These are phyloP conservation scores for Apodospora peruviana DNA, from an alignment of 495 filamentous ascomycete species.

Conservation along the genomic window DNA sequence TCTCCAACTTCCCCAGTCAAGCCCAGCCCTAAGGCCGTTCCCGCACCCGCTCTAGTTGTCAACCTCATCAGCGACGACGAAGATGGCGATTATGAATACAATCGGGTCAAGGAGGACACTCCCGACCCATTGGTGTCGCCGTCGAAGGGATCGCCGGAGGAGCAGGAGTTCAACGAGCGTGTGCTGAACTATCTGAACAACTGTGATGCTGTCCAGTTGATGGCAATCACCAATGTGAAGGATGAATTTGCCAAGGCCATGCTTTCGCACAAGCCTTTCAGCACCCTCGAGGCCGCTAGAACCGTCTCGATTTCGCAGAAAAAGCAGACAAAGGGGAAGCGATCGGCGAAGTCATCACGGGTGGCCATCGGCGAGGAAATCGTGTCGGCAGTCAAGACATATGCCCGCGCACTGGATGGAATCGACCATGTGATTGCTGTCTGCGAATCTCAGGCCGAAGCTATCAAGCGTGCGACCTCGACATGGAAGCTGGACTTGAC, in stretches of 20 bases:
- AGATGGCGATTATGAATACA: slow-evolving; percentile 18
- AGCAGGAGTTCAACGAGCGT: slow-evolving; percentile 23
- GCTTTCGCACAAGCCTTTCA: slow-evolving; percentile 64
- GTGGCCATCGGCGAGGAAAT: slow-evolving; percentile 34
- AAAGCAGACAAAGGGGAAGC: slow-evolving; percentile 28
- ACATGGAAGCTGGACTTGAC: slow-evolving; percentile 75
- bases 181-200: slow-evolving; percentile 81
- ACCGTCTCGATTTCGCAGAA: slow-evolving; percentile 48
- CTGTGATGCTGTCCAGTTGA: slow-evolving; percentile 63
- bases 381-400: slow-evolving; percentile 27
- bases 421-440: slow-evolving; percentile 69
- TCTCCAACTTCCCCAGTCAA: slow-evolving; percentile 17
- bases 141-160: slow-evolving; percentile 2
- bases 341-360: slow-evolving; percentile 23
- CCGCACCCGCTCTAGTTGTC: slow-evolving; percentile 9
- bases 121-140: slow-evolving; percentile 9
- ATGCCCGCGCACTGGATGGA: slow-evolving; percentile 46
- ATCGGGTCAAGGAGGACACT: slow-evolving; percentile 4
- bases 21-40: background rate
- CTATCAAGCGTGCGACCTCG: slow-evolving; percentile 62
- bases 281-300: slow-evolving; percentile 55
- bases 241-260: slow-evolving; percentile 61
- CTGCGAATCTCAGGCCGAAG: slow-evolving; percentile 65
- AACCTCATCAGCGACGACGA: slow-evolving; percentile 25
- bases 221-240: slow-evolving; percentile 68